Base-by-base conservation (phyloP, 768 basidiomycete species). In the Boletus pseudo-olivaceus region DNA sequence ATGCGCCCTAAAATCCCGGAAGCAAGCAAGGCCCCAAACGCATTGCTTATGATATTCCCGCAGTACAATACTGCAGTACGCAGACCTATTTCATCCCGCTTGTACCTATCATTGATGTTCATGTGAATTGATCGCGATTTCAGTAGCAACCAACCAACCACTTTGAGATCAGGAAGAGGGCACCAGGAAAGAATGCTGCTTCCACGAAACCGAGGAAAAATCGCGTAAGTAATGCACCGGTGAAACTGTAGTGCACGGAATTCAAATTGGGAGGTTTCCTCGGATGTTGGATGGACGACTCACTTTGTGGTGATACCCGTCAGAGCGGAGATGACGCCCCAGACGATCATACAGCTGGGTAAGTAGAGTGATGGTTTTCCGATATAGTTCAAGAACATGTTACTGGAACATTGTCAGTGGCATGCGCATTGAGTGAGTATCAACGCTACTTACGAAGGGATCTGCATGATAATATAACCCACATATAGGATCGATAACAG, bases 301-400 rank as follows among this genome's bases (percentile, higher is more conserved):
- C 49, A 70, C 69, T 74, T 69, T 49, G 58, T 71, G 17, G 66
- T 65, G 19, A 72, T 46, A 1, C 67, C 68, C 30, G 80, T 84
- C 52, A 81, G 59, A 38, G 75, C 67, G 14, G 82, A 84, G 17
- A 83, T 77, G 30, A 72, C 70, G 3, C 88, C 90, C 87, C 87
- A 90, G 29, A 87, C 60, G 9, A 82, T 73, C 87, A 89, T 88
- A 60, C 82, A 84, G 41, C 54, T 60, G 0, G 87, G 84, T 4
- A 88, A 73, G 67, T 88, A 85, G 53, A 83, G 67, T 0, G 85
- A 88, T 4, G 87, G 88, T 62, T 78, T 72, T 41, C 84, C 87
- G 19, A 85, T 80, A 62, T 80, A 76, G 59, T 85, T 83, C 43
- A 88, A 70, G 58, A 87, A 80, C 79, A 87, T 84, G 63, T 87